These are phyloP conservation scores for Salix koriyanagi DNA, from an alignment of 345 rosid species.

Conservation along the genomic window DNA sequence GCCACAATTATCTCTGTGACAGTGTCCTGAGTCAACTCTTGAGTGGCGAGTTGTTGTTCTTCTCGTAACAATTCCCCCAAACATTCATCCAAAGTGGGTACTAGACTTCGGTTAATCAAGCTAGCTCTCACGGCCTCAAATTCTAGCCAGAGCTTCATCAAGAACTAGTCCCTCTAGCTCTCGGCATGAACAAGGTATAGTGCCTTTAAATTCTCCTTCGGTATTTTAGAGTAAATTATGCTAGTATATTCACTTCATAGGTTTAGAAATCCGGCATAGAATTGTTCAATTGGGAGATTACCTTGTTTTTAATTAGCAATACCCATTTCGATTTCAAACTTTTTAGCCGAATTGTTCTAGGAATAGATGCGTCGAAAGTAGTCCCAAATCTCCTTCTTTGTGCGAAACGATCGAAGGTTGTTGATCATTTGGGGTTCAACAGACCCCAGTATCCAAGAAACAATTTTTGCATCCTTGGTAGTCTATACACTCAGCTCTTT, in stretches of 20 bases:
- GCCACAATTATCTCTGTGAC: not conserved
- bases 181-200: not conserved
- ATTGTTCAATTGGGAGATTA: no score
- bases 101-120: not conserved
- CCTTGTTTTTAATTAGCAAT: not conserved
- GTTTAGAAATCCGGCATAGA: not conserved
- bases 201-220: not conserved
- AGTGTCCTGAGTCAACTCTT: not conserved
- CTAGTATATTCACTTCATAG: not conserved
- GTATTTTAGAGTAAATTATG: not conserved
- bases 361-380: no score
- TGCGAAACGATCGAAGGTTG: not conserved
- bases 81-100: not conserved
- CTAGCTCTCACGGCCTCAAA: not conserved
- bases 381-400: not conserved
- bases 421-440: not conserved
- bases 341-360: no score
- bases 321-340: no score
- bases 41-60: not conserved
- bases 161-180: not conserved
- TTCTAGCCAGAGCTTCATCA: not conserved
- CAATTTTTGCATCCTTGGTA: no score
- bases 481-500: not conserved
- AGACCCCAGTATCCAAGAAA: no score
- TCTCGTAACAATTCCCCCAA: not conserved